Base-by-base conservation (phyloP, 306 rosid species). In the Fagus crenata region DNA sequence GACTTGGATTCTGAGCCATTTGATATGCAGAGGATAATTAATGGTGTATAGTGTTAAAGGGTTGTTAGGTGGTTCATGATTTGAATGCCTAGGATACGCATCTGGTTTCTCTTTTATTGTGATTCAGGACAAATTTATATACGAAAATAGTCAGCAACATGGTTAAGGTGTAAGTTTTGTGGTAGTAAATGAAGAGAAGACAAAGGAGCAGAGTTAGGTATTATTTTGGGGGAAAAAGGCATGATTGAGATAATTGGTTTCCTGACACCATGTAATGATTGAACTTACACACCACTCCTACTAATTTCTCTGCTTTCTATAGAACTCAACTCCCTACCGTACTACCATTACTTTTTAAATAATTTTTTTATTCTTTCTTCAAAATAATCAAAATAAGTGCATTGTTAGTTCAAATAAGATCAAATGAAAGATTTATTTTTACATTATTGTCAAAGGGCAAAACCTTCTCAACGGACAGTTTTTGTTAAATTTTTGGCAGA, bases 201-300 rank as follows among this genome's bases (percentile, higher is more conserved):
- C 49, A 80, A 81, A 71, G 58, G 28, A 28, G 78, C 37, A 69
- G 75, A 59, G 69, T 33, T 61, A 42, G 78, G 80, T 73, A 89
- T 85, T 83, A 86, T 86, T 82, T 49, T 82, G 85, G 92, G 82
- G 89, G 85, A 93, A 89, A 89, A 74, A 77, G 86, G 88, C 86
- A 90, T 89, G 89, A 91, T 91, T 91, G 90, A 83, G 91, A 90
- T 87, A 82, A 91, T 86, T 90, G 88, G 80, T 31, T 75, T 64
- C 84, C 92, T 87, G 89, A 87, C 92, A 87, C 84, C 65, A 81
- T 81, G 85, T 82, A 88, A 85, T 86, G 72, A 81, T 84, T 87
- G 87, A 83, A 77, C 86, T 87, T 87, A 55, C 89, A 81, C 86
- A 54, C 79, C 81, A 56, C 82, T 46, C 73, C 67, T 84, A 63